phyloP scores from a whole-genome alignment of 2,329 filamentous ascomycete genomes.

The Aspergillus pseudoglaucus region DNA sequence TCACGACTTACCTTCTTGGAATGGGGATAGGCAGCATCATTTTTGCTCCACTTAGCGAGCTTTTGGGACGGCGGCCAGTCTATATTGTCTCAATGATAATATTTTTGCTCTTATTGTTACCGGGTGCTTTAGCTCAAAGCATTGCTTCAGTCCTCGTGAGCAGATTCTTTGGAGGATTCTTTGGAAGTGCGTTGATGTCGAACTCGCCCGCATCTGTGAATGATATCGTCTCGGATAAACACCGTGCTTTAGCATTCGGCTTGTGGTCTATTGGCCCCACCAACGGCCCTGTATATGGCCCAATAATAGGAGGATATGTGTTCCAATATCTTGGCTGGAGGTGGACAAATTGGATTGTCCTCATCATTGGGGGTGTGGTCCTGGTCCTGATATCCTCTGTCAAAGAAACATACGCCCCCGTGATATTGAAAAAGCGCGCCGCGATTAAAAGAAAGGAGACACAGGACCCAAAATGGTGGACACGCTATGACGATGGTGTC shows the following conservation, averaged over 20 bases:
- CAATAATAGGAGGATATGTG: slow-evolving; percentile 70
- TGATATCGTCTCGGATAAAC: slow-evolving; percentile 70
- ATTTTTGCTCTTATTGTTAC: no score
- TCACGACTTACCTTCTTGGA: no score
- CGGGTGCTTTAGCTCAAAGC: no score
- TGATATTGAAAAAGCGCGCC: slow-evolving; percentile 59
- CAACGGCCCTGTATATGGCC: slow-evolving; percentile 61
- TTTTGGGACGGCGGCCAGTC: no score
- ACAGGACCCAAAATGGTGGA: slow-evolving; percentile 65
- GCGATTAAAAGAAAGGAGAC: slow-evolving; percentile 57
- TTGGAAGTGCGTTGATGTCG: slow-evolving; percentile 67
- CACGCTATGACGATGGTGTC: slow-evolving; percentile 75
- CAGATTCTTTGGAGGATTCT: no score
- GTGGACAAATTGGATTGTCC: slow-evolving; percentile 75
- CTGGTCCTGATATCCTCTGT: slow-evolving; percentile 52
- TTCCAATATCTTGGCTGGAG: slow-evolving; percentile 65
- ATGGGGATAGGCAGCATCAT: no score
- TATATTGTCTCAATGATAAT: no score
- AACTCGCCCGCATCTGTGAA: slow-evolving; percentile 75
- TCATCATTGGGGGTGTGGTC: slow-evolving; percentile 61
- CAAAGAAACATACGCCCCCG: slow-evolving; percentile 68
- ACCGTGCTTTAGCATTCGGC: slow-evolving; percentile 69
- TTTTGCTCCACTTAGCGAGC: no score
- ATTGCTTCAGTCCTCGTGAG: no score
- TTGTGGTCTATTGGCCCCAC: slow-evolving; percentile 75